Conservation (phyloP, 768 basidiomycete species). For the Serendipita sp. region DNA sequence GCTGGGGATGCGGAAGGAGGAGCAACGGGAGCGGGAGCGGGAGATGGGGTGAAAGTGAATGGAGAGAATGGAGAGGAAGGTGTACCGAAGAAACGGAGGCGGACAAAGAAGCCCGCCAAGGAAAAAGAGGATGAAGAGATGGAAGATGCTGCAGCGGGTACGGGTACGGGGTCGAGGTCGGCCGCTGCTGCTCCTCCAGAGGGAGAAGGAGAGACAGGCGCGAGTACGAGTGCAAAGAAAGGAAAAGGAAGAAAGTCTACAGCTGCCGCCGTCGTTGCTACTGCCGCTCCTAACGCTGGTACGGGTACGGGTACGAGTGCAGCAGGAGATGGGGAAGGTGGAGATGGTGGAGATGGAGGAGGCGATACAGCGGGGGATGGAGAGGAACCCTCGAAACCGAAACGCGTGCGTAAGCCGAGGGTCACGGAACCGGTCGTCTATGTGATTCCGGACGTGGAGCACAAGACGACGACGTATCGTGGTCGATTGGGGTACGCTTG, state of each 20-base stretch:
- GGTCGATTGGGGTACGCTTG: conserved; percentile 34
- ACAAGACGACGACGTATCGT: conserved; percentile 49
- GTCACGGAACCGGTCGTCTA: conserved; percentile 26
- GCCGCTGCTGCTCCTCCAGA: no score
- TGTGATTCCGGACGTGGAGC: conserved; percentile 54
- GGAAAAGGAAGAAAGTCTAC: not conserved
- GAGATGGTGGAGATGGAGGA: not conserved
- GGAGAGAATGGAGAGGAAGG: conserved; percentile 8
- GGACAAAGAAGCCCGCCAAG: conserved; percentile 15
- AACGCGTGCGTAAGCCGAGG: conserved; percentile 18
- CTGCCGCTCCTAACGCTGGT: no score
- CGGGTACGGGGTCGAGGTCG: no score
- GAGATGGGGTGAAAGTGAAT: conserved; percentile 7
- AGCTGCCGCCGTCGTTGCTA: not conserved
- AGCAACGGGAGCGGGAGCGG: not conserved
- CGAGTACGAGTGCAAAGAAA: conserved; percentile 11
- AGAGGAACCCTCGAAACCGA: conserved; percentile 12
- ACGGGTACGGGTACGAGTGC: no score
- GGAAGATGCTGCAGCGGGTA: no score
- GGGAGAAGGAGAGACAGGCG: no score
- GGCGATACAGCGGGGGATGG: not conserved
- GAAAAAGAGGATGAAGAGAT: conserved; percentile 10
- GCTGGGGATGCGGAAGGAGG: not conserved
- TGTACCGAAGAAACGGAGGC: conserved; percentile 9
- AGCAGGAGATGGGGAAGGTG: not conserved